A percentile compares a stretch with the other conserved stretches of the same genome.
Conservation (phyloP, 805 yeast species). For the Crinitomyces ghanaensis region DNA sequence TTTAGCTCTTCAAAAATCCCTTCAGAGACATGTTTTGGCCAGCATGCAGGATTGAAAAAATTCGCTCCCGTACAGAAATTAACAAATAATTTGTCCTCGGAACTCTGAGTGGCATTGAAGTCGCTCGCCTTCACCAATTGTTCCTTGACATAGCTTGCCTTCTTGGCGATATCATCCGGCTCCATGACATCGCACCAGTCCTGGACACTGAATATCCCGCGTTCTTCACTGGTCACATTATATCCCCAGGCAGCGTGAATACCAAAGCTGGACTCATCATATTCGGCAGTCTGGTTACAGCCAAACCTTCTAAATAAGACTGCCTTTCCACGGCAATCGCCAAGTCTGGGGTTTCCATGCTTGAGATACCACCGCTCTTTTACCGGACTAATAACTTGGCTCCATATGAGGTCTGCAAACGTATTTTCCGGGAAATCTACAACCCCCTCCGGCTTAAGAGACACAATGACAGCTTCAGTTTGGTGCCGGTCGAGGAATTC, state of each 20-base stretch:
- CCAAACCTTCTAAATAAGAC: constrained; percentile 62
- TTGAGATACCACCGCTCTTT: constrained; percentile 51
- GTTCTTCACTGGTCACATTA: constrained; percentile 54
- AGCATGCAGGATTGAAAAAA: constrained; percentile 56
- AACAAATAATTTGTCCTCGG: constrained; percentile 43
- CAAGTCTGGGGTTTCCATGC: constrained; percentile 43
- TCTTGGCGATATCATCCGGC: constrained; percentile 42
- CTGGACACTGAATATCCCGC: constrained; percentile 53
- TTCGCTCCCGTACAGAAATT: constrained; percentile 68
- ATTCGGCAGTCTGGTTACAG: constrained; percentile 27
- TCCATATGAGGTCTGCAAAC: constrained; percentile 51
- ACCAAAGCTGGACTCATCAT: constrained; percentile 36
- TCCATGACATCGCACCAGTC: constrained; percentile 58
- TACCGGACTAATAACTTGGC: constrained; percentile 38
- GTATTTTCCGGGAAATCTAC: constrained; percentile 32
- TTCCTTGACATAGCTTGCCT: constrained; percentile 45
- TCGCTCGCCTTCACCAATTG: constrained; percentile 43
- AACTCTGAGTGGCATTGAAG: constrained; percentile 32
- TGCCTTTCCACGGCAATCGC: constrained; percentile 56
- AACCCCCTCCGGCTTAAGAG: constrained; percentile 58
- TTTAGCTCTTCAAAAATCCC: constrained; percentile 8
- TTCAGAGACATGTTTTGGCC: constrained; percentile 60
- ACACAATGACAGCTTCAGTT: constrained; percentile 53
- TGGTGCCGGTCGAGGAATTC: constrained; percentile 40
- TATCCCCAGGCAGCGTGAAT: constrained; percentile 62